Evolutionary conservation across 2,329 filamentous ascomycete species (phyloP), one percentile per base, ranked within the genome.

Genomic region (Zymoseptoria crescenta): DNA sequence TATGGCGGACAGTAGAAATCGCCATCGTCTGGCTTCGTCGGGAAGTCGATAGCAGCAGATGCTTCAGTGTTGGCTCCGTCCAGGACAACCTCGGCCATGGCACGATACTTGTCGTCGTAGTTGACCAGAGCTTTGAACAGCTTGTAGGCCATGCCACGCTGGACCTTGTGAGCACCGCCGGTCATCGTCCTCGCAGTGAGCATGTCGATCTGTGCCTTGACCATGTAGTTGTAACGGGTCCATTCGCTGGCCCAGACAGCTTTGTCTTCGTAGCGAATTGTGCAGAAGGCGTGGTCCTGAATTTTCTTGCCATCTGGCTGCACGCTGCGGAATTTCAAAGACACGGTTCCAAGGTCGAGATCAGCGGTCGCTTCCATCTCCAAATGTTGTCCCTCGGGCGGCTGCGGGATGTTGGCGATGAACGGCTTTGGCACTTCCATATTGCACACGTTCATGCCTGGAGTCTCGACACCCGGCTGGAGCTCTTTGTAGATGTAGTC

Each of bases 131-230:
- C 77, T 68, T 80, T 80, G 75, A 84, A 84, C 55, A 87, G 80
- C 75, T 91, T 92, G 80, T 94, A 94, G 13, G 87, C 86, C 76
- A 91, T 83, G 35, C 87, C 87, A 27, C 87, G 84, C 54, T 87
- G 83, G 62, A 91, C 82, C 74, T 88, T 87, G 71, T 88, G 87
- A 28, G 87, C 87, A 58, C 82, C 81, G 48, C 87, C 87, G 35
- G 78, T 80, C 66, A 82, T 76, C 57, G 87, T 86, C 60, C 84
- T 86, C 62, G 82, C 80, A 67, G 84, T 83, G 69, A 93, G 84
- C 41, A 91, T 78, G 69, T 91, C 77, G 58, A 81, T 76, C 69
- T 80, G 79, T 54, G 74, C 75, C 69, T 80, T 77, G 55, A 80
- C 78, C 78, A 81, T 80, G 73, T 76, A 90, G 65, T 81, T 80